Evolutionary conservation across 139 green algal species (phyloP).

Genomic region (Closterium sp.): DNA sequence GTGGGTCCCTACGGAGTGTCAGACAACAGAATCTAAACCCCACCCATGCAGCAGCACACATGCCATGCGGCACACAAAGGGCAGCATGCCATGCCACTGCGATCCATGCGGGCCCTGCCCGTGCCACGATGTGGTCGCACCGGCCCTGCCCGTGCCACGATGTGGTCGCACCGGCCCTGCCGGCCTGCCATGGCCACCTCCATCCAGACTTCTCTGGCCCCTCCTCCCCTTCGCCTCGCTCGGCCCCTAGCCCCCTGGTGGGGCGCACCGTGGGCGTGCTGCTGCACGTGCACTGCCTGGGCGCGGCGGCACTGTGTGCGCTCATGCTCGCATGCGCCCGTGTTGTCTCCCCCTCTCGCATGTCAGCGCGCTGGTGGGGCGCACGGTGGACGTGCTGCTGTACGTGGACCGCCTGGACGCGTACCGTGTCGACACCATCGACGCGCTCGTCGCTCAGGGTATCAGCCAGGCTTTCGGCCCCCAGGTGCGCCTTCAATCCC

Average conservation of each 20-base stretch:
- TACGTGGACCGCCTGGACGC: constrained; percentile 71
- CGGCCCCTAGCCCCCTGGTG: neutral
- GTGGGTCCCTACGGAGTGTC: no score
- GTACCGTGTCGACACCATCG: constrained; percentile 62
- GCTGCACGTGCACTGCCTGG: neutral
- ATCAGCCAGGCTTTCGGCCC: neutral
- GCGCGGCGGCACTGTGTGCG: neutral
- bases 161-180: no score
- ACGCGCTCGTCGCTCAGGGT: constrained; percentile 15
- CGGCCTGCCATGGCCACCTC: no score
- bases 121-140: no score
- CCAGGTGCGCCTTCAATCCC: neutral
- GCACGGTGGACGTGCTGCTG: constrained; percentile 56
- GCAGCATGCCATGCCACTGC: no score
- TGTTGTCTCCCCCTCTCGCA: neutral
- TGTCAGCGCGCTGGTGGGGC: neutral
- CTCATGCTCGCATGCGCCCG: neutral
- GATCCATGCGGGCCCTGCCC: no score
- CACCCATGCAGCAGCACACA: no score
- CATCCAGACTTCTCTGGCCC: no score
- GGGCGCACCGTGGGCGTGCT: neutral
- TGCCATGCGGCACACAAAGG: no score
- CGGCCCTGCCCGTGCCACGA: no score
- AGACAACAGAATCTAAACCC: no score
- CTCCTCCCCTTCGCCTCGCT: no score